Percentiles rank a stretch among this genome's conserved stretches.
Conservation (phyloP, 1,284 basidiomycete species). For the Cryptococcus jaspeensis region DNA sequence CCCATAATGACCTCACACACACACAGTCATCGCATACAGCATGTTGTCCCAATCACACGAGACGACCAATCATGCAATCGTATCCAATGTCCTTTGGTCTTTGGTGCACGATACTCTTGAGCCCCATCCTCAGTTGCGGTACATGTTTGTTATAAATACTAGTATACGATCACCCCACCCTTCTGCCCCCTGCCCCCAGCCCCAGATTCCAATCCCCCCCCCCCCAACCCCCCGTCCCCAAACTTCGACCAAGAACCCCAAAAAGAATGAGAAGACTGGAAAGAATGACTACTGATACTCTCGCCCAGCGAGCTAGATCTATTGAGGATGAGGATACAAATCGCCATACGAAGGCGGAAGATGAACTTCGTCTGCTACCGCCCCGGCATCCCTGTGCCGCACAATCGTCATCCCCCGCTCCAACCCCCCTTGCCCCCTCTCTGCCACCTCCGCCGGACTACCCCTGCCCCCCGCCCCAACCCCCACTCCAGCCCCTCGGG, state of each 20-base stretch:
- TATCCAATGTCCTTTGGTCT: too few relatives aligned
- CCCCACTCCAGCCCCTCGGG: neutral
- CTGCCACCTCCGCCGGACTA: neutral
- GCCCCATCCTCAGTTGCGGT: too few relatives aligned
- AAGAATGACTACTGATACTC: neutral
- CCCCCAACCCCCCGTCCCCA: neutral
- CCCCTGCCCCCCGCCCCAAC: neutral
- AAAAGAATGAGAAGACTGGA: neutral
- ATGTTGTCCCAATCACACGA: too few relatives aligned
- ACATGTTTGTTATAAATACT: neutral
- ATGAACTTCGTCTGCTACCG: slow-evolving; percentile 6
- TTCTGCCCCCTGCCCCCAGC: too few relatives aligned
- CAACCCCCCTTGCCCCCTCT: neutral
- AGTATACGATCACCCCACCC: too few relatives aligned
- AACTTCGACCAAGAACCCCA: too few relatives aligned
- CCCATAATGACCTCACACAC: neutral
- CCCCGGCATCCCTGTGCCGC: slow-evolving; percentile 15
- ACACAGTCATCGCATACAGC: neutral
- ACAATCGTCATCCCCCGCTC: slow-evolving; percentile 13
- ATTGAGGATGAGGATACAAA: slow-evolving; percentile 10
- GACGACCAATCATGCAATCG: too few relatives aligned
- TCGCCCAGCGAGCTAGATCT: neutral
- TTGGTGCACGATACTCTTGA: too few relatives aligned
- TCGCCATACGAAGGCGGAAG: slow-evolving; percentile 19
- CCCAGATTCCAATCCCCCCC: too few relatives aligned